Evolutionary conservation across 2,329 filamentous ascomycete species (phyloP).

Genomic region (Fusarium cicatricum): DNA sequence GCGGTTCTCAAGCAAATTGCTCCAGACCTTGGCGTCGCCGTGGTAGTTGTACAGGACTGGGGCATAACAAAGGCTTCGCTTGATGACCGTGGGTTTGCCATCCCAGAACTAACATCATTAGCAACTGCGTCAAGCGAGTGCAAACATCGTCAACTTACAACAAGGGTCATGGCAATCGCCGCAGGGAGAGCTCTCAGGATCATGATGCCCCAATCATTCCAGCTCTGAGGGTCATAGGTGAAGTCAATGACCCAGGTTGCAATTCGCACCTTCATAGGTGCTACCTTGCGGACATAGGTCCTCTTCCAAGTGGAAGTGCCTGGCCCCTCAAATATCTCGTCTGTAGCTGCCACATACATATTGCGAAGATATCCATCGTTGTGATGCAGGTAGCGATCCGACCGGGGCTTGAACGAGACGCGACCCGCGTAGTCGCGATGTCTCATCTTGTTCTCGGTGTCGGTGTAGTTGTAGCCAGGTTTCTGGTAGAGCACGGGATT

Average conservation of each 20-base stretch:
- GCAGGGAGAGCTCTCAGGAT: constrained; percentile 35
- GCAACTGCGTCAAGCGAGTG: neutral
- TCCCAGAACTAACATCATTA: constrained; percentile 36
- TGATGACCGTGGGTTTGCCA: constrained; percentile 19
- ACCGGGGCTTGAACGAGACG: constrained; percentile 31
- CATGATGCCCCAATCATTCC: constrained; percentile 40
- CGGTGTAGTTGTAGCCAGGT: constrained; percentile 32
- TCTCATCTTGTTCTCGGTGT: constrained; percentile 24
- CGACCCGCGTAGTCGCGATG: constrained; percentile 39
- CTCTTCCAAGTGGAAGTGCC: constrained; percentile 42
- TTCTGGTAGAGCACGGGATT: constrained; percentile 38
- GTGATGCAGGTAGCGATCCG: constrained; percentile 40
- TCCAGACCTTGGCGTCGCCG: constrained; percentile 41
- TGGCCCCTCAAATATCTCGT: constrained; percentile 37
- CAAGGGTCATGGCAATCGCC: constrained; percentile 37
- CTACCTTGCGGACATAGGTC: constrained; percentile 40
- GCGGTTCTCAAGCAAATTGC: constrained; percentile 39
- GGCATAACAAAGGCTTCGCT: constrained; percentile 33
- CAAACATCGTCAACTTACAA: constrained; percentile 20
- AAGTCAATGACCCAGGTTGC: constrained; percentile 42
- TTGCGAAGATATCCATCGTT: constrained; percentile 40
- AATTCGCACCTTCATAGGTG: constrained; percentile 38
- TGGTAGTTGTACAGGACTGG: constrained; percentile 38
- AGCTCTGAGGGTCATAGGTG: constrained; percentile 39
- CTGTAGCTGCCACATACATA: constrained; percentile 39